These are phyloP conservation scores for Colletotrichum eremochloae DNA, from an alignment of 2,329 filamentous ascomycete genomes.

Conservation along the genomic window DNA sequence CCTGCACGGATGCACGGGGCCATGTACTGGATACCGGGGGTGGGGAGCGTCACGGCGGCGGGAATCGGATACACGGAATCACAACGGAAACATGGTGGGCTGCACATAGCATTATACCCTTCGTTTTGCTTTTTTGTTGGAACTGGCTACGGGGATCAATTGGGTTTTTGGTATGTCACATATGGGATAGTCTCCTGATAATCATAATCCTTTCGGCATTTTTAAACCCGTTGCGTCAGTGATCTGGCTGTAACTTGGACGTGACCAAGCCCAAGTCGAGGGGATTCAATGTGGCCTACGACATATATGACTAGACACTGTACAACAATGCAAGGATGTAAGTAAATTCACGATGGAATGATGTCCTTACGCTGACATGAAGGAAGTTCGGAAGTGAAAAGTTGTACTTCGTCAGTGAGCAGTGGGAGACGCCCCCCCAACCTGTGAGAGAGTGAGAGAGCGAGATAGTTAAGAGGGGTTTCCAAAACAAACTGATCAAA, in stretches of 20 bases:
- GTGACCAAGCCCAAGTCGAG: background rate
- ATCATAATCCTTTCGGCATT: slow-evolving; percentile 39
- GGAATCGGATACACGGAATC: slow-evolving; percentile 21
- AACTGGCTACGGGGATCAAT: slow-evolving; percentile 24
- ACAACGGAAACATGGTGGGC: slow-evolving; percentile 30
- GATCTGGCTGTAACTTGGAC: background rate
- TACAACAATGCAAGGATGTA: background rate
- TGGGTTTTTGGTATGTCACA: slow-evolving; percentile 35
- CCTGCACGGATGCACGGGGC: background rate
- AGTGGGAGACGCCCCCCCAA: background rate
- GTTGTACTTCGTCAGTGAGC: too few relatives aligned
- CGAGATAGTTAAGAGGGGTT: background rate
- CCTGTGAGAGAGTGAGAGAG: too few relatives aligned
- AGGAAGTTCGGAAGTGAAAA: background rate
- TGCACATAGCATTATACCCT: slow-evolving; percentile 45
- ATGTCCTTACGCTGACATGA: background rate
- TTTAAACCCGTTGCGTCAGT: background rate
- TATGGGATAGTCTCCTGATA: slow-evolving; percentile 43
- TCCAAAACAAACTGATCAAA: background rate
- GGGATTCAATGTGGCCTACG: background rate
- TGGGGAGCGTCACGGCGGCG: background rate
- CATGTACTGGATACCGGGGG: slow-evolving; percentile 10
- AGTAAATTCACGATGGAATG: background rate
- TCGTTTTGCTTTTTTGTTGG: slow-evolving; percentile 32
- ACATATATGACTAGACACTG: background rate